These are phyloP conservation scores for Schizosaccharomyces japonicus DNA, from an alignment of 805 yeast species.

Conservation along the genomic window DNA sequence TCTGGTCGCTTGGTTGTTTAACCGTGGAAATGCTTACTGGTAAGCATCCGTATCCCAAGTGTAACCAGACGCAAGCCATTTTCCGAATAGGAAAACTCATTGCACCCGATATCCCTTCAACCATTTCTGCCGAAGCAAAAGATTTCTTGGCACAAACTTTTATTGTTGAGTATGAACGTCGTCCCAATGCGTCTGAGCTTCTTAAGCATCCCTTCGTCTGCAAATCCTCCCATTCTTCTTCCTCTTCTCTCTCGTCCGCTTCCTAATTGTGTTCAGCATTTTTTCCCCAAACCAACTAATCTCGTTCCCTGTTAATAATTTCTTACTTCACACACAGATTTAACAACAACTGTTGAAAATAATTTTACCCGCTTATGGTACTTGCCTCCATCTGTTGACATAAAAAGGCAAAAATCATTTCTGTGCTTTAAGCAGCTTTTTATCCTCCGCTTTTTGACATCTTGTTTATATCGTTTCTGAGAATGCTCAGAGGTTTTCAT, in stretches of 20 bases:
- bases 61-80: slow-evolving; percentile 90
- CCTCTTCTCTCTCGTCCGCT: not conserved
- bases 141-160: slow-evolving; percentile 46
- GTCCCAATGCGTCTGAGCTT: slow-evolving; percentile 54
- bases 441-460: too few species aligned
- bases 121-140: slow-evolving; percentile 37
- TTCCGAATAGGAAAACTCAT: slow-evolving; percentile 69
- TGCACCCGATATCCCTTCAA: slow-evolving; percentile 53
- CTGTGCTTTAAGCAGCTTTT: too few species aligned
- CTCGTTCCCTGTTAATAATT: too few species aligned
- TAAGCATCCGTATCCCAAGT: slow-evolving; percentile 82
- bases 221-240: not conserved
- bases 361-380: too few species aligned
- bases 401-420: too few species aligned
- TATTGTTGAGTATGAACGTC: slow-evolving; percentile 43
- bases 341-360: too few species aligned
- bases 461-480: too few species aligned
- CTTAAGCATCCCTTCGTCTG: slow-evolving; percentile 33
- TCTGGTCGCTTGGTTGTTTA: slow-evolving; percentile 92
- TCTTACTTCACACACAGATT: too few species aligned
- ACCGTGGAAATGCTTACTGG: slow-evolving; percentile 91
- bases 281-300: too few species aligned
- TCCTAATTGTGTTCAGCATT: too few species aligned
- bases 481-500: too few species aligned
- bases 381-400: too few species aligned